A percentile compares a stretch with the other conserved stretches of the same genome.
phyloP scores from a whole-genome alignment of 208 protist genomes.

The Angomonas deanei region DNA sequence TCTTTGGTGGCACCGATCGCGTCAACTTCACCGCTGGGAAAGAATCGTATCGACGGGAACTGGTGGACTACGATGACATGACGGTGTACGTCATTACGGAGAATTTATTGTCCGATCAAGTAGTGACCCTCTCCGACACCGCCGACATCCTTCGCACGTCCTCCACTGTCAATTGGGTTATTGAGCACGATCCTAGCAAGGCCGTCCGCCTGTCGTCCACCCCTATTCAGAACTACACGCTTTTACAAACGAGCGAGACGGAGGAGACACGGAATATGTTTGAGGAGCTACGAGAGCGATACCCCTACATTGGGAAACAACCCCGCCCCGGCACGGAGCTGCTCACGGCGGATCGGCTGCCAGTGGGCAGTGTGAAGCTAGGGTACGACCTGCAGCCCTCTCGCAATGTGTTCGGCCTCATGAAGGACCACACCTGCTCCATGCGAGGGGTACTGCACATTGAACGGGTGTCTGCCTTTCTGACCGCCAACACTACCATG shows the following conservation, averaged over 20 bases:
- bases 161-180: conserved; percentile 60
- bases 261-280: background rate
- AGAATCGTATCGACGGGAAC: conserved; percentile 16
- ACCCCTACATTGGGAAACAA: conserved; percentile 34
- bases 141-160: conserved; percentile 53
- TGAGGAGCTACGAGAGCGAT: conserved; percentile 11
- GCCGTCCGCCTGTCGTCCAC: conserved; percentile 14
- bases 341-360: conserved; percentile 38
- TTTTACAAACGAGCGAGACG: background rate
- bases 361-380: conserved; percentile 52
- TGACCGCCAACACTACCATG: conserved; percentile 56
- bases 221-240: conserved; percentile 5
- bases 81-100: conserved; percentile 76
- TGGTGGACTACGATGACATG: conserved; percentile 76
- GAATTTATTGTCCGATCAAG: conserved; percentile 48
- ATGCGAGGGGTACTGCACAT: conserved; percentile 38
- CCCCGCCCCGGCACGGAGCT: conserved; percentile 33
- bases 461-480: conserved; percentile 76
- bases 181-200: conserved; percentile 14
- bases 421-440: conserved; percentile 51
- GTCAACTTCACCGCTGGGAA: background rate
- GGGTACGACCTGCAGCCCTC: conserved; percentile 71
- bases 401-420: conserved; percentile 57
- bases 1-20: too few relatives aligned
- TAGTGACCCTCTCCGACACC: conserved; percentile 68